phyloP scores from a whole-genome alignment of 306 rosid species.

The Fragaria iinumae region DNA sequence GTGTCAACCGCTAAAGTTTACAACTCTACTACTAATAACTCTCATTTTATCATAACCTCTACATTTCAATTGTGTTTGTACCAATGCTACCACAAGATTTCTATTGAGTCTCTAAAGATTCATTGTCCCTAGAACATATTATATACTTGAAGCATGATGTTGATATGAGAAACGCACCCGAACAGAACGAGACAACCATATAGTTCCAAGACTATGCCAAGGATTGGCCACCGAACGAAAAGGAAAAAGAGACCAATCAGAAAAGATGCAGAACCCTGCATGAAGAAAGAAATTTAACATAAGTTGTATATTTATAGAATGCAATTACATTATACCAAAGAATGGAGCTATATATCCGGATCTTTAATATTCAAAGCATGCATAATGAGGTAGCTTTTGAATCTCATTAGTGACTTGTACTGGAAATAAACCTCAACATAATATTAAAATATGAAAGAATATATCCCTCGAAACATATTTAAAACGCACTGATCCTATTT shows the following conservation, averaged over 20 bases:
- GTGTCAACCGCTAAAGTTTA: not conserved
- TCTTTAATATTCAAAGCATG: not conserved
- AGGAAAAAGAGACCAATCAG: slow-evolving; percentile 82
- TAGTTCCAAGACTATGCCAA: slow-evolving; percentile 77
- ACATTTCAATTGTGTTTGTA: not conserved
- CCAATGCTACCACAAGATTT: not conserved
- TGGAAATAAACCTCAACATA: not conserved
- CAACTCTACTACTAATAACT: not conserved
- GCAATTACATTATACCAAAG: not conserved
- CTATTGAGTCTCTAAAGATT: not conserved
- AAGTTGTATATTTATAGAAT: slow-evolving; percentile 13
- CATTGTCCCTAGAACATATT: not conserved
- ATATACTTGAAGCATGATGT: slow-evolving; percentile 21
- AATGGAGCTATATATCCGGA: not conserved
- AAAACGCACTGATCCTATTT: not conserved
- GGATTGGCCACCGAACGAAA: slow-evolving; percentile 86
- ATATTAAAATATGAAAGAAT: not conserved
- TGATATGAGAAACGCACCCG: slow-evolving; percentile 59
- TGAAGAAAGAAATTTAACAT: slow-evolving; percentile 10
- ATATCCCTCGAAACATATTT: not conserved
- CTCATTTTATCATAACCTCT: not conserved
- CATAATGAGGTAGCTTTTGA: not conserved
- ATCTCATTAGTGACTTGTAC: not conserved
- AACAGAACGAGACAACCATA: slow-evolving; percentile 74
- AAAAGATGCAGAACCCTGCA: slow-evolving; percentile 90